Percentiles rank a stretch among this genome's conserved stretches.
Conservation (phyloP, 2,329 filamentous ascomycete species). For the Neonectria magnoliae region DNA sequence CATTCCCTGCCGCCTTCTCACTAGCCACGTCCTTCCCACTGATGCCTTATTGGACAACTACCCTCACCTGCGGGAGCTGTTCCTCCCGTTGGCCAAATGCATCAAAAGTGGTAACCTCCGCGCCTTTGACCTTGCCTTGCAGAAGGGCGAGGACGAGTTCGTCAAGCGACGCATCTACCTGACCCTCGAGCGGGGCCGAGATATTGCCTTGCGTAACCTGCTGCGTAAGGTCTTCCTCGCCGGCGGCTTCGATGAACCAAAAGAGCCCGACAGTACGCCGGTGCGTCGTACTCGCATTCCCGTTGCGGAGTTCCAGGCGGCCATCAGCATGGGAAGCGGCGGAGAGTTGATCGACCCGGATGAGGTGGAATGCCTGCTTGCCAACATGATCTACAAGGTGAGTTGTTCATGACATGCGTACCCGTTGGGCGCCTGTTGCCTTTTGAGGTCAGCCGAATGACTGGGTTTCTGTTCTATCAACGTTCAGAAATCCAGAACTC, state of each 20-base stretch:
- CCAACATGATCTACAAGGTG: constrained; percentile 99
- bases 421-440: constrained; percentile 21
- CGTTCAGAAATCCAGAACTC: constrained; percentile 11
- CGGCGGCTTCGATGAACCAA: constrained; percentile 81
- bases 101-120: constrained; percentile 86
- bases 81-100: constrained; percentile 79
- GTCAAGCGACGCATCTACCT: constrained; percentile 94
- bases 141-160: constrained; percentile 88
- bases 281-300: constrained; percentile 81
- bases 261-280: constrained; percentile 71
- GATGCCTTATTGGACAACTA: constrained; percentile 76
- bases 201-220: constrained; percentile 91
- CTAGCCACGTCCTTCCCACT: constrained; percentile 84
- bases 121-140: constrained; percentile 84
- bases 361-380: constrained; percentile 93
- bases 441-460: constrained; percentile 5
- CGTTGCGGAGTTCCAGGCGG: constrained; percentile 84
- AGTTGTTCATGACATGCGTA: constrained; percentile 32
- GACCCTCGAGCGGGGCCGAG: constrained; percentile 89
- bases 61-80: constrained; percentile 79
- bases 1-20: constrained; percentile 91
- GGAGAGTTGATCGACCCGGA: constrained; percentile 79
- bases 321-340: constrained; percentile 77
- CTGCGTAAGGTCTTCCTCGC: constrained; percentile 90
- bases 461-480: background rate